A percentile compares a stretch with the other conserved stretches of the same genome.
Conservation (phyloP, 1,284 basidiomycete species). For the Bondarzewia mesenterica region DNA sequence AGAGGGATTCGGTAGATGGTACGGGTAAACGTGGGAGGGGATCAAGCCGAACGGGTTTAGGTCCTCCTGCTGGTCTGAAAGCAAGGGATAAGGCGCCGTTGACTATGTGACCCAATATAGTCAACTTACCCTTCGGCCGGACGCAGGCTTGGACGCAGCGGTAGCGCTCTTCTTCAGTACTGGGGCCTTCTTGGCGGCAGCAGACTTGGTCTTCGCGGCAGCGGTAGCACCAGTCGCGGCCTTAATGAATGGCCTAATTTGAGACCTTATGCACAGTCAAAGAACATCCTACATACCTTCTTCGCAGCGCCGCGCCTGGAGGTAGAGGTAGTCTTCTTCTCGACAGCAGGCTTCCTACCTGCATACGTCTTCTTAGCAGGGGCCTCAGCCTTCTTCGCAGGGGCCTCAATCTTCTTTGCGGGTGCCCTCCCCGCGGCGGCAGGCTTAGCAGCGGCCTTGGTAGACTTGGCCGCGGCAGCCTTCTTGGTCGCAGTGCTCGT, state of each 20-base stretch:
- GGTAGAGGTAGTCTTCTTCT: constrained; percentile 40
- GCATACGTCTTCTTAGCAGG: constrained; percentile 27
- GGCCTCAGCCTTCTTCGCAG: constrained; percentile 16
- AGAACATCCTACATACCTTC: constrained; percentile 33
- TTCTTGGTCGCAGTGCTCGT: no score
- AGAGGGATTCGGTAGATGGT: no score
- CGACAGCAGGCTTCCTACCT: constrained; percentile 36
- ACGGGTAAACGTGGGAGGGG: no score
- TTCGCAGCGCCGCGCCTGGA: constrained; percentile 44
- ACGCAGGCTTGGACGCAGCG: neutral
- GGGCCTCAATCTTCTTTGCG: constrained; percentile 12
- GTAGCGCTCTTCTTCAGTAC: constrained; percentile 15
- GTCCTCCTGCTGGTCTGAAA: no score
- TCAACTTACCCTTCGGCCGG: neutral
- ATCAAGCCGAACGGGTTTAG: no score
- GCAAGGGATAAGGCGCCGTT: no score
- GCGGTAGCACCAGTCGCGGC: constrained; percentile 37
- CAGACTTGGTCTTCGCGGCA: constrained; percentile 26
- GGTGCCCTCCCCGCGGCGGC: constrained; percentile 13
- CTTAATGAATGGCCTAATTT: constrained; percentile 24
- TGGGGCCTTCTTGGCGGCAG: constrained; percentile 31
- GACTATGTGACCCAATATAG: neutral
- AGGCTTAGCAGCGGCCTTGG: constrained; percentile 15
- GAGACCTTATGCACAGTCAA: neutral
- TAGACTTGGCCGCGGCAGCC: constrained; percentile 6